phyloP scores from a whole-genome alignment of 257 asterid genomes.

The Fraxinus anomala region DNA sequence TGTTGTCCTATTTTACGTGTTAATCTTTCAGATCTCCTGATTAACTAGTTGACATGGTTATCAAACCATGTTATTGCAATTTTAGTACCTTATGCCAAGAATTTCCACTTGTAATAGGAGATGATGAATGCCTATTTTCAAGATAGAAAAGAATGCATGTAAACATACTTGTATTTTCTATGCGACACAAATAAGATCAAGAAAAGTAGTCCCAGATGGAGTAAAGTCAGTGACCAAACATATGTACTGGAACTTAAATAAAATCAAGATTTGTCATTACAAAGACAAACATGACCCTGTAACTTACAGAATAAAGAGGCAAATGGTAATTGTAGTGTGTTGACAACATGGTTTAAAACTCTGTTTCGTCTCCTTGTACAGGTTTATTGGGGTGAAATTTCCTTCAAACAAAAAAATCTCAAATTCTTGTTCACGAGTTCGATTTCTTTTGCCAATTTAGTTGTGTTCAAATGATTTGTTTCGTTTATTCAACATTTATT shows the following conservation, averaged over 20 bases:
- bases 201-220: background rate
- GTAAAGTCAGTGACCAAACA: too few species aligned
- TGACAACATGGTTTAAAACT: too few species aligned
- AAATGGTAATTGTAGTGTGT: too few species aligned
- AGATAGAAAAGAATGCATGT: background rate
- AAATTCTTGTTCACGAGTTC: background rate
- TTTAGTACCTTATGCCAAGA: background rate
- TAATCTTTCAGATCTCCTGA: background rate
- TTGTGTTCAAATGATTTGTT: background rate
- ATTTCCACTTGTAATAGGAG: background rate
- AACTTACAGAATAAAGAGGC: too few species aligned
- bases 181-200: background rate
- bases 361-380: background rate
- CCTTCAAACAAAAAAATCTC: background rate
- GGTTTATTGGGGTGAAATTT: background rate
- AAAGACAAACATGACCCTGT: too few species aligned
- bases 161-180: background rate
- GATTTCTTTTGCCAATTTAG: too few species aligned
- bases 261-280: too few species aligned
- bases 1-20: conserved; percentile 22
- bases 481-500: background rate
- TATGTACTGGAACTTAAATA: too few species aligned
- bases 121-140: background rate
- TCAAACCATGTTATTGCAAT: background rate
- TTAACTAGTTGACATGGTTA: background rate